Percentiles rank a stretch among this genome's conserved stretches.
phyloP scores from a whole-genome alignment of 768 basidiomycete species.

The Pleurotus cornucopiae region DNA sequence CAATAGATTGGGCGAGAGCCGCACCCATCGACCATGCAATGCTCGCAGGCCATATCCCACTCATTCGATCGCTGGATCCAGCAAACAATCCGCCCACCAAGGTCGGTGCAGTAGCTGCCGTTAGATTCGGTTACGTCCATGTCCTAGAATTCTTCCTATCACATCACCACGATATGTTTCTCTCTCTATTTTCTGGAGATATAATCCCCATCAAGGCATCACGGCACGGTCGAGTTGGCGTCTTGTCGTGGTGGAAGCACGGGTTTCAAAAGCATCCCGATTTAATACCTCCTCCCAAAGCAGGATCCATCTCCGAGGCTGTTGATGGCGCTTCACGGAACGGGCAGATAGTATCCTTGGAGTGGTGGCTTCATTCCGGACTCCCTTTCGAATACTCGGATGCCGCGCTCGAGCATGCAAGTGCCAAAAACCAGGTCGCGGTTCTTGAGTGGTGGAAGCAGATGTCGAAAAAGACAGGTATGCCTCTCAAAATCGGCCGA shows the following conservation, averaged over 20 bases:
- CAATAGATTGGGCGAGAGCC: constrained; percentile 70
- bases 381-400: constrained; percentile 73
- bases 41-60: constrained; percentile 55
- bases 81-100: constrained; percentile 57
- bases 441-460: constrained; percentile 84
- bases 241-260: constrained; percentile 82
- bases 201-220: constrained; percentile 78
- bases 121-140: constrained; percentile 73
- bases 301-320: constrained; percentile 57
- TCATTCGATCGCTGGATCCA: constrained; percentile 59
- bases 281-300: constrained; percentile 50
- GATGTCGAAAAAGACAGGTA: constrained; percentile 39
- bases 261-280: constrained; percentile 58
- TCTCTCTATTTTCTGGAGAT: constrained; percentile 58
- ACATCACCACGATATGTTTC: constrained; percentile 61
- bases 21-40: constrained; percentile 68
- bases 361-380: constrained; percentile 78
- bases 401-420: constrained; percentile 74
- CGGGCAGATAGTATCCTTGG: constrained; percentile 69
- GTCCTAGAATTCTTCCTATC: constrained; percentile 73
- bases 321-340: constrained; percentile 77
- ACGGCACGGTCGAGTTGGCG: constrained; percentile 62
- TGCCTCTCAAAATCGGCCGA: constrained; percentile 77
- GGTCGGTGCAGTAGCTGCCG: constrained; percentile 59
- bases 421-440: constrained; percentile 69